Evolutionary conservation across 345 rosid genomes (phyloP), one percentile per base, ranked within the genome.

Genomic region (Euphorbia lathyris): DNA sequence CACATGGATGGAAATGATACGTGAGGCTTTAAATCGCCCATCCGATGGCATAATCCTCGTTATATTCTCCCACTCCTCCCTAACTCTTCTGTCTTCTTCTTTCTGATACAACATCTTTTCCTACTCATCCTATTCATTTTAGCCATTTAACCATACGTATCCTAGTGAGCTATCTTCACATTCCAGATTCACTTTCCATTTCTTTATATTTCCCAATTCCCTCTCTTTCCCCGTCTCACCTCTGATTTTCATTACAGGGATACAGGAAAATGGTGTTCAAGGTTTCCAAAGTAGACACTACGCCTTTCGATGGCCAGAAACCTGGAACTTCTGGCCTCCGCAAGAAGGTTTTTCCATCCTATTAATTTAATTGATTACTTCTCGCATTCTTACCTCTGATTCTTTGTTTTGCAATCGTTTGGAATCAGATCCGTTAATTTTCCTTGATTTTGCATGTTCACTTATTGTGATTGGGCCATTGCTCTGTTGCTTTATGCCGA

Each of bases 311-410:
- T 20, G 98, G 93, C 83, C 98, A 96, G 87, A 96, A 96, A 78
- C 97, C 98, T 1, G 99, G 98, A 19, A 96, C 99, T 17, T 96
- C 99, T 68, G 98, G 99, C 60, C 99, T 96, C 74, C 98, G 98
- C 74, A 96, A 96, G 90, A 96, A 92, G 99, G 99, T 92, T 72
- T 12, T 20, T 0, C 4, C 42, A 17, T 43, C 26, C 23, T 66
- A 29, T 40, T 20, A 4, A 48, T 48, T 51, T 0, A 51, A 5
- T 51, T 51, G 25, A 5, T 51, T 51, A 20, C 56, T 51, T 19
- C 0, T 7, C 32, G 14, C 23, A 27, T 55, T 34, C 22, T 25
- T 40, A 32, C 23, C 58, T 48, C 52, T 20, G 67, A 17, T 32
- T 36, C 8, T 34, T 58, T 27, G 26, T 14, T 34, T 51, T 25